These are phyloP conservation scores for Nevesoporus exiguus DNA, from an alignment of 768 basidiomycete genomes.

Conservation along the genomic window DNA sequence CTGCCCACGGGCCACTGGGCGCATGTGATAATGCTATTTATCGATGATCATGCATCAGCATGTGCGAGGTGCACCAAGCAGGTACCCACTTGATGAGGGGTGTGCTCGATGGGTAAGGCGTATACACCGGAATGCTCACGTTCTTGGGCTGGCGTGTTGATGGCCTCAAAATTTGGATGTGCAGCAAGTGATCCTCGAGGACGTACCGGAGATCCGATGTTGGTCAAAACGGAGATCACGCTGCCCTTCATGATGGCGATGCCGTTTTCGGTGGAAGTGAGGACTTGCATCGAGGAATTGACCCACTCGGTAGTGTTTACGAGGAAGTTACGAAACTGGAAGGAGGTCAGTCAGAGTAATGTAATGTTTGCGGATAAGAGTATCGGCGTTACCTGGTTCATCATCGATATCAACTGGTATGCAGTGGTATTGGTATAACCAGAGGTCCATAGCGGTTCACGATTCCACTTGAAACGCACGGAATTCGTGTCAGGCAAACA, in stretches of 20 bases:
- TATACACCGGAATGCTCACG: constrained; percentile 53
- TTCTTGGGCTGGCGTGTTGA: constrained; percentile 48
- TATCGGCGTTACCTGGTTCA: constrained; percentile 49
- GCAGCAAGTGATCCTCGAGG: neutral
- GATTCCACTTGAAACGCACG: constrained; percentile 50
- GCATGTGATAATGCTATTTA: constrained; percentile 57
- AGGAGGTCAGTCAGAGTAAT: neutral
- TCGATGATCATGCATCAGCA: neutral
- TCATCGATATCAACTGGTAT: constrained; percentile 54
- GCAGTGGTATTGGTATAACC: constrained; percentile 55
- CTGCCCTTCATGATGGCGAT: constrained; percentile 65
- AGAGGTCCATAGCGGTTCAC: constrained; percentile 74
- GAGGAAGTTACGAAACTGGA: constrained; percentile 62
- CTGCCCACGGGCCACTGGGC: constrained; percentile 67
- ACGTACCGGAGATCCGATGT: constrained; percentile 67
- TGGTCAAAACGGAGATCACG: constrained; percentile 61
- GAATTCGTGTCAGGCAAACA: neutral
- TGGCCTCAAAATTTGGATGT: neutral
- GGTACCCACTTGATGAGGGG: constrained; percentile 53
- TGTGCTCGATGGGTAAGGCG: constrained; percentile 47
- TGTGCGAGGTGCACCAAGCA: neutral
- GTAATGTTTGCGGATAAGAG: neutral
- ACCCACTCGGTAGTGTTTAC: constrained; percentile 52
- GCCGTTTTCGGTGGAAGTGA: constrained; percentile 47
- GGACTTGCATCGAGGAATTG: constrained; percentile 46